Evolutionary conservation across 495 filamentous ascomycete species (phyloP).

Genomic region (Parathielavia appendiculata): DNA sequence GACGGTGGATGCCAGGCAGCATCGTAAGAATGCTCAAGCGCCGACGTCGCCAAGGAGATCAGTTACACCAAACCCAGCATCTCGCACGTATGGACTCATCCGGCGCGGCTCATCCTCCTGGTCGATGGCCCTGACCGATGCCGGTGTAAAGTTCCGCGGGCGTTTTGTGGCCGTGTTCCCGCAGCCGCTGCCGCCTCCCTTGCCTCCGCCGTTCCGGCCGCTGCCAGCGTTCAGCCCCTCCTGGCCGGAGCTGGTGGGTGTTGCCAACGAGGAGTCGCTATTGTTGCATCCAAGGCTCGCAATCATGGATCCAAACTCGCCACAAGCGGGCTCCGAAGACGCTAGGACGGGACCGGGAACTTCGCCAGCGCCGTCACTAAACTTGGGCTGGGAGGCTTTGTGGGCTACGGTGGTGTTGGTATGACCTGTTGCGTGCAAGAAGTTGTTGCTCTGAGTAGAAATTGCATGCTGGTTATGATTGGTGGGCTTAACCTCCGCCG

Average conservation of each 20-base stretch:
- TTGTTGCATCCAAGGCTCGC: neutral
- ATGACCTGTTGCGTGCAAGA: conserved; percentile 16
- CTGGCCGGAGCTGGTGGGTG: neutral
- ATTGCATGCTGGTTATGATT: conserved; percentile 35
- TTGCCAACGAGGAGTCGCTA: neutral
- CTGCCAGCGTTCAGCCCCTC: neutral
- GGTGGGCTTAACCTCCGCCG: conserved; percentile 36
- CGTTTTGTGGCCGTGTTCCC: conserved; percentile 32
- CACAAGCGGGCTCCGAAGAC: neutral
- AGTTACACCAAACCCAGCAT: conserved; percentile 9
- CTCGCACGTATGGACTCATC: conserved; percentile 29
- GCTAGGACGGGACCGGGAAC: neutral
- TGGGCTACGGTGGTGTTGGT: conserved; percentile 27
- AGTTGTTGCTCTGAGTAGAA: conserved; percentile 9
- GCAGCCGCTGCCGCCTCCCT: neutral
- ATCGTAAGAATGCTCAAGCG: neutral
- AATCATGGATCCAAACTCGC: conserved; percentile 9
- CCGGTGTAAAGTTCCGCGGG: conserved; percentile 42
- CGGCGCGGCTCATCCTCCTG: conserved; percentile 36
- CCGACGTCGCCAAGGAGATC: neutral
- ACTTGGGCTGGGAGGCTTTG: conserved; percentile 35
- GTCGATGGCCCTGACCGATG: conserved; percentile 38
- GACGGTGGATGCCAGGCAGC: neutral
- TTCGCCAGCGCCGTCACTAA: conserved; percentile 9
- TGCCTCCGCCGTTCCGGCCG: conserved; percentile 1